phyloP scores from a whole-genome alignment of 2,329 filamentous ascomycete genomes.

The Lecanoromycetidae sp. region DNA sequence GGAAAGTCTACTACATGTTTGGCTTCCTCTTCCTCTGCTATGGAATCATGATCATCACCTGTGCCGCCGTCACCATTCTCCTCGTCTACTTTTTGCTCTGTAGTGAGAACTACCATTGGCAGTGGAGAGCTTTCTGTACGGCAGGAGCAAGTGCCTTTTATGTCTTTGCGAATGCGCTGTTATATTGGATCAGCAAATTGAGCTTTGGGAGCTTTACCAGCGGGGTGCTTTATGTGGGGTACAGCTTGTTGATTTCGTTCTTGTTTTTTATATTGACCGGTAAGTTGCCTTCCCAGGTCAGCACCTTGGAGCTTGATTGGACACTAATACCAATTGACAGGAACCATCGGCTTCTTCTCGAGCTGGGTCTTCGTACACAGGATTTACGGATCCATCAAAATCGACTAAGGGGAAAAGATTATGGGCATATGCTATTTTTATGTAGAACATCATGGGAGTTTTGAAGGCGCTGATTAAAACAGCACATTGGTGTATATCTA shows the following conservation, averaged over 20 bases:
- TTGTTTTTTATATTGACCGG: conserved; percentile 89
- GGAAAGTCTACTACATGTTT: conserved; percentile 99
- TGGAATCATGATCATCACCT: conserved; percentile 91
- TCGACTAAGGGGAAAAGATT: conserved; percentile 52
- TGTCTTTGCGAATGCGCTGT: conserved; percentile 79
- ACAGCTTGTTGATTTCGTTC: conserved; percentile 78
- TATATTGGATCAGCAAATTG: conserved; percentile 83
- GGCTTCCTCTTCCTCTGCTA: conserved; percentile 98
- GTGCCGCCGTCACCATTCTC: conserved; percentile 79
- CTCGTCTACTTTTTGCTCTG: conserved; percentile 96
- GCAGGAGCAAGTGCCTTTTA: conserved; percentile 84
- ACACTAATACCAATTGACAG: conserved; percentile 35
- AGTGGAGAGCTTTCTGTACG: conserved; percentile 88
- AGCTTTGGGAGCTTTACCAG: conserved; percentile 75
- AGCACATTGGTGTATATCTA: no score
- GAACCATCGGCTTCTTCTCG: conserved; percentile 88
- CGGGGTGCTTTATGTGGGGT: conserved; percentile 84
- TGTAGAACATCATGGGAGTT: conserved; percentile 1
- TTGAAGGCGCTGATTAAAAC: background rate
- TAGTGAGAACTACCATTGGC: conserved; percentile 97
- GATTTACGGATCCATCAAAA: conserved; percentile 97
- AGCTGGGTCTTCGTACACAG: conserved; percentile 89
- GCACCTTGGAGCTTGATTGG: background rate
- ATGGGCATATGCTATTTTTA: background rate
- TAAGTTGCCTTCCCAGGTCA: conserved; percentile 32